Evolutionary conservation across 2,329 filamentous ascomycete genomes (phyloP).

Genomic region (Bertia moriformis): DNA sequence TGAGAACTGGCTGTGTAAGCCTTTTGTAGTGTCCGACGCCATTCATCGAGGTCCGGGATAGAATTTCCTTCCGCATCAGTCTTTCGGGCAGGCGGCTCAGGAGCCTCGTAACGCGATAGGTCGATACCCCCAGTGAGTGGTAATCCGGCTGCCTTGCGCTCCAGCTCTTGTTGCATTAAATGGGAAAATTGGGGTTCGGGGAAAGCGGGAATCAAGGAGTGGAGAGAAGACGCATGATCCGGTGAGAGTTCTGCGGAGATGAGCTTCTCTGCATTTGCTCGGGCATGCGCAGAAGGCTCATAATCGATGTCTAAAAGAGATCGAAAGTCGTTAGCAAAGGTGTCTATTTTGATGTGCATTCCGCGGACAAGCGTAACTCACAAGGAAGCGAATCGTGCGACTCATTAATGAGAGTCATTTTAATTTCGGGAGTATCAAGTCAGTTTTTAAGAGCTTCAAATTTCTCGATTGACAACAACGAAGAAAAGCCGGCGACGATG

Average conservation of each 20-base stretch:
- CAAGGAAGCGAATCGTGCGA: slow-evolving; percentile 45
- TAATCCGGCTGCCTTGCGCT: slow-evolving; percentile 32
- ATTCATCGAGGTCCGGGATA: slow-evolving; percentile 5
- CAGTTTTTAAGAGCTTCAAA: too few relatives aligned
- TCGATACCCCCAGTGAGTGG: slow-evolving; percentile 36
- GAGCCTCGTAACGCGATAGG: slow-evolving; percentile 46
- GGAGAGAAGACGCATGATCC: slow-evolving; percentile 28
- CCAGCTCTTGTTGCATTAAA: slow-evolving; percentile 37
- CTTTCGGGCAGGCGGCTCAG: slow-evolving; percentile 31
- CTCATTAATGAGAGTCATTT: slow-evolving; percentile 44
- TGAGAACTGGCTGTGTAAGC: slow-evolving; percentile 9
- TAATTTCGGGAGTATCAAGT: too few relatives aligned
- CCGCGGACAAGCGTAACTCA: slow-evolving; percentile 15
- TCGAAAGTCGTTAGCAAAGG: not conserved
- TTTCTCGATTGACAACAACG: too few relatives aligned
- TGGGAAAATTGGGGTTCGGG: slow-evolving; percentile 34
- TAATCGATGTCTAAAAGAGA: slow-evolving; percentile 49
- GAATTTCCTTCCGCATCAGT: slow-evolving; percentile 5
- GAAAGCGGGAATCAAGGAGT: slow-evolving; percentile 36
- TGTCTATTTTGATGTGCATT: too few relatives aligned
- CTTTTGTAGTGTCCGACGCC: slow-evolving; percentile 3
- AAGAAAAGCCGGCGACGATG: too few relatives aligned
- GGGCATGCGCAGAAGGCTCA: slow-evolving; percentile 27
- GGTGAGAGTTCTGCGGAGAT: slow-evolving; percentile 34
- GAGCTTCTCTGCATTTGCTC: slow-evolving; percentile 31